These are phyloP conservation scores for Eimeria necatrix DNA, from an alignment of 169 alveolate genomes.

Conservation along the genomic window DNA sequence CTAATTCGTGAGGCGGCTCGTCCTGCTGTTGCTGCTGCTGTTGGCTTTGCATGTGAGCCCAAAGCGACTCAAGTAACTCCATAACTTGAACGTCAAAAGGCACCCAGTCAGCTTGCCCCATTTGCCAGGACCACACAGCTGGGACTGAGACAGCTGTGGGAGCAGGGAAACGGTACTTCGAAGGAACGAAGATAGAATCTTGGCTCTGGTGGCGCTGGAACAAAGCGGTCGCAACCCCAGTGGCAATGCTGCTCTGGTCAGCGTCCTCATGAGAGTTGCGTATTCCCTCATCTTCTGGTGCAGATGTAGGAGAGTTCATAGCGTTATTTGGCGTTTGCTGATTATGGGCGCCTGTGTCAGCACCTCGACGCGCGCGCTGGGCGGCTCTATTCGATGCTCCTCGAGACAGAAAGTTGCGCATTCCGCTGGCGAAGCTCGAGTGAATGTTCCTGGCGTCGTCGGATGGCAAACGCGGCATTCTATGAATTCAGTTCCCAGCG, in stretches of 20 bases:
- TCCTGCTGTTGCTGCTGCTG: slow-evolving; percentile 25
- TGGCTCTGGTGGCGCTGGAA: slow-evolving; percentile 34
- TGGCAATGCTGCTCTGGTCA: too few species aligned
- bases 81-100: slow-evolving; percentile 29
- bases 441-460: not conserved
- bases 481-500: not conserved
- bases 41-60: slow-evolving; percentile 14
- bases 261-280: too few species aligned
- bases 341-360: not conserved
- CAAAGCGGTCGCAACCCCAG: too few species aligned
- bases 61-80: slow-evolving; percentile 2
- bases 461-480: not conserved
- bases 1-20: not conserved
- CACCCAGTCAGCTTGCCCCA: slow-evolving; percentile 43
- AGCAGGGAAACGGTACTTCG: slow-evolving; percentile 20
- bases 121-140: slow-evolving; percentile 57
- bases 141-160: not conserved
- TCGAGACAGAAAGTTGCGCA: not conserved
- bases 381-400: not conserved
- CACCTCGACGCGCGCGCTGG: not conserved
- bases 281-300: not conserved
- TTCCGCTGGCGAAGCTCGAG: not conserved
- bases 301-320: not conserved
- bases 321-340: not conserved
- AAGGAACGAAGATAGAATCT: slow-evolving; percentile 11